phyloP scores from a whole-genome alignment of 108 stramenopile genomes.

The Nitzschia putrida region DNA sequence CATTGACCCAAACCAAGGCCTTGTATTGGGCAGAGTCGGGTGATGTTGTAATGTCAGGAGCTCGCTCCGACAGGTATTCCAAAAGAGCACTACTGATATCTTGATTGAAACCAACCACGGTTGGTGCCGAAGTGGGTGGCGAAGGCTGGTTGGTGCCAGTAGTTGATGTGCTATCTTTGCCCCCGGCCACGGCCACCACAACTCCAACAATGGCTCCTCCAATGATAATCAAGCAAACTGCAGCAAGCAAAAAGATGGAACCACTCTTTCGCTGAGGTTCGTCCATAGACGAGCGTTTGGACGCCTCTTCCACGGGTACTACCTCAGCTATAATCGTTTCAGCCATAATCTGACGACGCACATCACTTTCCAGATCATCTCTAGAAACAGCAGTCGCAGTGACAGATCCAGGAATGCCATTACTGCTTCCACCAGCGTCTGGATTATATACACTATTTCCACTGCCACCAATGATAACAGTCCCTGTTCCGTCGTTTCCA shows the following conservation, averaged over 20 bases:
- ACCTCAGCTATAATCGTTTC: background rate
- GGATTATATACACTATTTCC: no score
- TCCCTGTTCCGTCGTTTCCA: no score
- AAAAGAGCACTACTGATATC: background rate
- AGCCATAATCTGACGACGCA: background rate
- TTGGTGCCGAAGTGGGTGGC: background rate
- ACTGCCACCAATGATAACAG: no score
- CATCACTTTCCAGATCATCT: background rate
- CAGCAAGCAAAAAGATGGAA: no score
- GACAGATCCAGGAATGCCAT: no score
- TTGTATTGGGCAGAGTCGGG: background rate
- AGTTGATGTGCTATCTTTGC: background rate
- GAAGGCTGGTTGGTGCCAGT: background rate
- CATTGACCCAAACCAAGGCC: background rate
- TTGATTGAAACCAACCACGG: background rate
- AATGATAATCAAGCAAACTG: background rate
- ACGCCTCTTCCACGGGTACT: no score
- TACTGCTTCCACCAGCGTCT: no score
- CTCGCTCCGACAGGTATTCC: background rate
- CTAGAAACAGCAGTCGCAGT: conserved; percentile 3
- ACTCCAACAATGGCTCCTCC: conserved; percentile 2
- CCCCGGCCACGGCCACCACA: background rate
- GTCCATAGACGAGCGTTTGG: no score
- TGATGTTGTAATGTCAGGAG: background rate
- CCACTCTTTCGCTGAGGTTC: no score